These are phyloP conservation scores for Hypomontagnella submonticulosa DNA, from an alignment of 495 filamentous ascomycete species.

Conservation along the genomic window DNA sequence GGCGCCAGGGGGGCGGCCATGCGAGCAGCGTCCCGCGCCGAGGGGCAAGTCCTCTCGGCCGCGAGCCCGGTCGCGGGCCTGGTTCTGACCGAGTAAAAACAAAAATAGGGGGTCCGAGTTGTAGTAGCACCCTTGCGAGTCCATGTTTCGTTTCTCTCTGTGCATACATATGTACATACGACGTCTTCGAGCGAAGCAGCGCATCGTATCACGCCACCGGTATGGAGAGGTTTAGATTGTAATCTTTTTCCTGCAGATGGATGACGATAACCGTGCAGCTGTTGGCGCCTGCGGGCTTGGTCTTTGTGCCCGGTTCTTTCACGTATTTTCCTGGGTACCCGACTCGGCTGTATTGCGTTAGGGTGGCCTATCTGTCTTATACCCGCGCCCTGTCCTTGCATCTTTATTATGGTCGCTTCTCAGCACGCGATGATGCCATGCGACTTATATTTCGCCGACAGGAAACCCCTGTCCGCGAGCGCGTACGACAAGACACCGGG, in stretches of 20 bases:
- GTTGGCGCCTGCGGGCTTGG: constrained; percentile 30
- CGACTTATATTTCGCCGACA: constrained; percentile 46
- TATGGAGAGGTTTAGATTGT: constrained; percentile 13
- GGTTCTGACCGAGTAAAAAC: constrained; percentile 20
- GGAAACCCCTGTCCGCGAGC: constrained; percentile 27
- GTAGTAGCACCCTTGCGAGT: constrained; percentile 10
- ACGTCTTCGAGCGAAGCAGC: constrained; percentile 11
- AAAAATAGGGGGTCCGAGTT: constrained; percentile 23
- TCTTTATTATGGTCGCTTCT: constrained; percentile 18
- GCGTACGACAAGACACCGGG: constrained; percentile 7
- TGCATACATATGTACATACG: constrained; percentile 8
- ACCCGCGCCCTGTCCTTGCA: constrained; percentile 42
- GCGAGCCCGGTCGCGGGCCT: constrained; percentile 37
- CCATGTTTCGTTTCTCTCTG: constrained; percentile 7
- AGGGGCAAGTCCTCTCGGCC: constrained; percentile 38
- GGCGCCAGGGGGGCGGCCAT: constrained; percentile 37
- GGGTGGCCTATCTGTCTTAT: constrained; percentile 36
- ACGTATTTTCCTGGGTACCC: constrained; percentile 43
- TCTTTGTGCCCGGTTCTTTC: constrained; percentile 40
- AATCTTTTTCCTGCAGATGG: constrained; percentile 35
- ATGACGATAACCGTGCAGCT: constrained; percentile 46
- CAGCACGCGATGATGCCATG: constrained; percentile 45
- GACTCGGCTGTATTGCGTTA: constrained; percentile 45
- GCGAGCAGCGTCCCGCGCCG: constrained; percentile 42
- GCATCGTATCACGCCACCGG: constrained; percentile 38